Evolutionary conservation across 768 basidiomycete genomes (phyloP).

Genomic region (Baorangia bicolor): DNA sequence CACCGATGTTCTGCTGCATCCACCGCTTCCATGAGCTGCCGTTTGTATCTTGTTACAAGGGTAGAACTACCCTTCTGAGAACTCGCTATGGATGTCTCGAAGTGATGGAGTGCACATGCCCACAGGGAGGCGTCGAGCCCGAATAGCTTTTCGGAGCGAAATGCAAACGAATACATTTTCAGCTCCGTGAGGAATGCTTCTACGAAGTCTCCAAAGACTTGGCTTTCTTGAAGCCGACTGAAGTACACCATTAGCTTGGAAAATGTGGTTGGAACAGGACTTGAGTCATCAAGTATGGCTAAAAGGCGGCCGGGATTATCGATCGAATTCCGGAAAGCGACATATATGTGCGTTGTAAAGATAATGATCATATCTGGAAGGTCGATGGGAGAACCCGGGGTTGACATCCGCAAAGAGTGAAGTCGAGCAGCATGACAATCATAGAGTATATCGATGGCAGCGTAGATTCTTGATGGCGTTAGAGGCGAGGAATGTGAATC

Average conservation of each 20-base stretch:
- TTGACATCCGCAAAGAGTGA: slow-evolving; percentile 15
- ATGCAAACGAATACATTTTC: slow-evolving; percentile 24
- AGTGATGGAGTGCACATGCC: slow-evolving; percentile 47
- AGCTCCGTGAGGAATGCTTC: slow-evolving; percentile 27
- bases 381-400: slow-evolving; percentile 7
- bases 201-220: slow-evolving; percentile 10
- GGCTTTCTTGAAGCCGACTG: slow-evolving; percentile 12
- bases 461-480: slow-evolving; percentile 7
- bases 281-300: slow-evolving; percentile 25
- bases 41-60: slow-evolving; percentile 36
- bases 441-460: slow-evolving; percentile 27
- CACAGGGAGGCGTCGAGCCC: slow-evolving; percentile 52
- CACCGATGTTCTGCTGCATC: slow-evolving; percentile 54
- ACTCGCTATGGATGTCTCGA: slow-evolving; percentile 37
- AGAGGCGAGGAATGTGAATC: neutral
- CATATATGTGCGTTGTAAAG: slow-evolving; percentile 22
- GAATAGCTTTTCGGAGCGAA: slow-evolving; percentile 37
- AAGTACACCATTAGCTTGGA: slow-evolving; percentile 26
- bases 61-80: slow-evolving; percentile 21
- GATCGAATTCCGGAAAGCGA: slow-evolving; percentile 10
- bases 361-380: slow-evolving; percentile 26
- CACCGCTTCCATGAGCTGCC: slow-evolving; percentile 42
- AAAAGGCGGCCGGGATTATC: slow-evolving; percentile 14
- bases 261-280: slow-evolving; percentile 34
- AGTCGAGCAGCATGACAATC: slow-evolving; percentile 21